Percentiles rank a stretch among this genome's conserved stretches.
phyloP scores from a whole-genome alignment of 345 rosid species.

The Citrus inodora region DNA sequence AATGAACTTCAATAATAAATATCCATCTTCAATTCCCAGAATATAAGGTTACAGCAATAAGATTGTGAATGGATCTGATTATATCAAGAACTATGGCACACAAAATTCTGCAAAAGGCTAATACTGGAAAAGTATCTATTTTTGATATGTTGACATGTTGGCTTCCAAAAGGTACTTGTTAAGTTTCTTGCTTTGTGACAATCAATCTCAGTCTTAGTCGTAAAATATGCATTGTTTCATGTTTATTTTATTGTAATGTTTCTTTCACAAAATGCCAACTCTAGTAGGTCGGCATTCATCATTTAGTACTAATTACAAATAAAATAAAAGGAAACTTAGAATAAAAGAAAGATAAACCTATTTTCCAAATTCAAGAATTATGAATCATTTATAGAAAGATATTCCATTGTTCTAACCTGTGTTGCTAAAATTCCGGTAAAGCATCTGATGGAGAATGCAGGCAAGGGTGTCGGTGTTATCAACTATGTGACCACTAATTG shows the following conservation, averaged over 20 bases:
- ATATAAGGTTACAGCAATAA: slow-evolving; percentile 7
- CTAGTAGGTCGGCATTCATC: background rate
- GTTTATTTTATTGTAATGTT: background rate
- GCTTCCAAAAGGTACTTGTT: background rate
- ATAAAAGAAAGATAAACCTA: background rate
- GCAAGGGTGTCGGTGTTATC: background rate
- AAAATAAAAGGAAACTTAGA: background rate
- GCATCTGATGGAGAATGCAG: background rate
- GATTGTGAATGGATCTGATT: background rate
- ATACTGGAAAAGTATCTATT: background rate
- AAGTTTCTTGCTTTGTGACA: background rate
- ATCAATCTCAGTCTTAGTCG: background rate
- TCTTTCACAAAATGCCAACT: background rate
- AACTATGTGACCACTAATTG: background rate
- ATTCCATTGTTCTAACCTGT: background rate
- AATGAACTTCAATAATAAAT: slow-evolving; percentile 18
- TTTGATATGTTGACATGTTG: background rate
- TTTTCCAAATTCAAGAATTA: background rate
- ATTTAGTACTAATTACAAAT: background rate
- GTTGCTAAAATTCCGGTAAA: background rate
- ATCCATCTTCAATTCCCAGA: background rate
- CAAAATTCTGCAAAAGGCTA: background rate
- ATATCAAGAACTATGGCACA: background rate
- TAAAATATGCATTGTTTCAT: background rate
- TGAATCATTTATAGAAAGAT: background rate